A percentile compares a stretch with the other conserved stretches of the same genome.
Evolutionary conservation across 2,329 filamentous ascomycete species (phyloP).

Genomic region (Trichocomaceae sp.): DNA sequence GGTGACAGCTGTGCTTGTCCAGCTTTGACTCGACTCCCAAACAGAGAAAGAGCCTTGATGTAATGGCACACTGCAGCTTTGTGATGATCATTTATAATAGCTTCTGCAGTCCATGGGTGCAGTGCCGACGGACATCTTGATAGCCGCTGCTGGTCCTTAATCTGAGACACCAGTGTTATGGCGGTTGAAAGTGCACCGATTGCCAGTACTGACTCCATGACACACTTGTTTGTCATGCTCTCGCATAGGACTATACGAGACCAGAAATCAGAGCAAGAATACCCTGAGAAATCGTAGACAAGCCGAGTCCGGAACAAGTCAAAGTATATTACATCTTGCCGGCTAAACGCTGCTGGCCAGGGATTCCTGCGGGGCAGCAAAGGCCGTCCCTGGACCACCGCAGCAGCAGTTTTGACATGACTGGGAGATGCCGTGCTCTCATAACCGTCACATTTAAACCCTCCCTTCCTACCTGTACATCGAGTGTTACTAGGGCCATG

Average conservation of each 20-base stretch:
- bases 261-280: not conserved
- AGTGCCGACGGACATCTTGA: not conserved
- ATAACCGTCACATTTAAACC: too few species aligned
- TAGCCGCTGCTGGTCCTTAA: not conserved
- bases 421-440: not conserved
- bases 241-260: not conserved
- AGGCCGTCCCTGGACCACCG: not conserved
- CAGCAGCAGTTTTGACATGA: not conserved
- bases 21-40: not conserved
- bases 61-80: not conserved
- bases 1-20: not conserved
- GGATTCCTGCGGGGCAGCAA: too few species aligned
- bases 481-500: too few species aligned
- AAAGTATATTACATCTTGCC: not conserved
- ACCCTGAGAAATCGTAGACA: not conserved
- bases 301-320: not conserved
- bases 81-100: conserved; percentile 24
- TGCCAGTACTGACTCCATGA: not conserved
- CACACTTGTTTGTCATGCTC: not conserved
- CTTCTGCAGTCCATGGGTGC: not conserved
- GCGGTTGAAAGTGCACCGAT: conserved; percentile 27
- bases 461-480: too few species aligned
- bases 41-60: not conserved
- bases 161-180: conserved; percentile 25
- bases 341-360: too few species aligned